Evolutionary conservation across 805 yeast genomes (phyloP).

Genomic region (Vanderwaltozyma verrucispora): DNA sequence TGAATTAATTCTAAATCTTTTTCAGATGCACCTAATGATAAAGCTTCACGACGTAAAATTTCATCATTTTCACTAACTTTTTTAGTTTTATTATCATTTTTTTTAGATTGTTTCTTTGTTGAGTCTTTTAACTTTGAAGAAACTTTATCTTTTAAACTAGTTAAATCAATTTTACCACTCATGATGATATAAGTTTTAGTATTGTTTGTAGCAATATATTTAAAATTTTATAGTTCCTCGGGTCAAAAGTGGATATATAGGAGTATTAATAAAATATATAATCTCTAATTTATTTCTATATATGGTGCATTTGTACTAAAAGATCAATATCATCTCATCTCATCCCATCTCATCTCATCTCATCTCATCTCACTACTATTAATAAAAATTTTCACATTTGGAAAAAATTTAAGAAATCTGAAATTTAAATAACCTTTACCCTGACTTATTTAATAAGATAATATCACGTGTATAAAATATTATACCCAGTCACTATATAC

Average conservation of each 20-base stretch:
- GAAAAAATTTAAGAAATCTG: too few species aligned
- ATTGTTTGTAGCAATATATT: too few species aligned
- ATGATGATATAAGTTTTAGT: too few species aligned
- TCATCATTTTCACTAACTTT: conserved; percentile 4
- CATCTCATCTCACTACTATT: conserved; percentile 13
- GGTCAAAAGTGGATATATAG: background rate
- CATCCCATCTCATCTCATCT: conserved; percentile 11
- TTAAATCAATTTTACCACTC: conserved; percentile 19
- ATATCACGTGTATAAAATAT: too few species aligned
- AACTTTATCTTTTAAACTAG: conserved; percentile 57
- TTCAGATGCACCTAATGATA: conserved; percentile 77
- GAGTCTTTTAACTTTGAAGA: conserved; percentile 37
- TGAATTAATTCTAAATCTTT: conserved; percentile 61
- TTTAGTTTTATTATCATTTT: conserved; percentile 8
- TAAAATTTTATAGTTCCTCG: too few species aligned
- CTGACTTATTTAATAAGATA: too few species aligned
- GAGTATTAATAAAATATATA: too few species aligned
- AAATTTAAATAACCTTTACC: too few species aligned
- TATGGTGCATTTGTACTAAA: too few species aligned
- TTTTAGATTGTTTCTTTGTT: conserved; percentile 13
- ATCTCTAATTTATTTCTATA: too few species aligned
- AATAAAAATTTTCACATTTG: background rate
- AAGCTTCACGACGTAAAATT: conserved; percentile 57
- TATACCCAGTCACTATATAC: too few species aligned
- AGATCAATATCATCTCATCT: conserved; percentile 1